A percentile compares a stretch with the other conserved stretches of the same genome.
Evolutionary conservation across 106 monocot genomes (phyloP).

Genomic region (Chionographis japonica): DNA sequence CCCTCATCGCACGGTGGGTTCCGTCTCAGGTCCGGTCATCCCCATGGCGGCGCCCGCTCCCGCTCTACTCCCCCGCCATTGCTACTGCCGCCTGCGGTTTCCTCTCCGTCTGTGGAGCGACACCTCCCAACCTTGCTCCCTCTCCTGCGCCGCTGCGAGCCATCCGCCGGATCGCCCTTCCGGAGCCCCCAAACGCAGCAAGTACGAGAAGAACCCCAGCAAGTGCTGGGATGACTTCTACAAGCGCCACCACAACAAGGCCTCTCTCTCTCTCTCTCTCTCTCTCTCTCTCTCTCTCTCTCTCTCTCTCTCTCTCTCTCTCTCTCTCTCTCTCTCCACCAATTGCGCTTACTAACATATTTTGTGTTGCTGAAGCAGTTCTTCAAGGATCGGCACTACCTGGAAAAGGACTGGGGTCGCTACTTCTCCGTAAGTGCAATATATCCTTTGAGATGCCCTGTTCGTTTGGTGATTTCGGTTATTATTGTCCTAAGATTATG

Average conservation of each 20-base stretch:
- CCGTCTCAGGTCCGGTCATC: too few species aligned
- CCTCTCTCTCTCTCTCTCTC: background rate
- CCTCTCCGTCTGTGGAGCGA: too few species aligned
- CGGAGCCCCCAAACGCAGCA: background rate
- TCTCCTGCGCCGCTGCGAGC: background rate
- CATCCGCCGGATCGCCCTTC: background rate
- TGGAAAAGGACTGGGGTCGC: constrained; percentile 31
- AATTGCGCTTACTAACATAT: background rate
- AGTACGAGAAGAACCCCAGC: constrained; percentile 10
- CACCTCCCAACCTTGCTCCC: background rate
- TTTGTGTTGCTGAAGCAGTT: constrained; percentile 9
- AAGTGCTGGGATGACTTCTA: constrained; percentile 32
- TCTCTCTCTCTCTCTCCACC: background rate
- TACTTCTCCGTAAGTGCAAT: constrained; percentile 15
- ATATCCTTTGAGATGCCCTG: too few species aligned
- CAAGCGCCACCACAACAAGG: constrained; percentile 26
- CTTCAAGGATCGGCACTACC: constrained; percentile 35
- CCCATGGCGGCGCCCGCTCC: background rate
- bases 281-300: background rate
- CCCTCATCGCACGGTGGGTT: too few species aligned
- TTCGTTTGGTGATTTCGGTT: too few species aligned
- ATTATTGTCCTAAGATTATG: background rate
- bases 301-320: background rate
- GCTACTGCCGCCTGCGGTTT: background rate
- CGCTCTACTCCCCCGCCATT: constrained; percentile 1